phyloP scores from a whole-genome alignment of 2,329 filamentous ascomycete genomes.

The Chalaropsis thielavioides region DNA sequence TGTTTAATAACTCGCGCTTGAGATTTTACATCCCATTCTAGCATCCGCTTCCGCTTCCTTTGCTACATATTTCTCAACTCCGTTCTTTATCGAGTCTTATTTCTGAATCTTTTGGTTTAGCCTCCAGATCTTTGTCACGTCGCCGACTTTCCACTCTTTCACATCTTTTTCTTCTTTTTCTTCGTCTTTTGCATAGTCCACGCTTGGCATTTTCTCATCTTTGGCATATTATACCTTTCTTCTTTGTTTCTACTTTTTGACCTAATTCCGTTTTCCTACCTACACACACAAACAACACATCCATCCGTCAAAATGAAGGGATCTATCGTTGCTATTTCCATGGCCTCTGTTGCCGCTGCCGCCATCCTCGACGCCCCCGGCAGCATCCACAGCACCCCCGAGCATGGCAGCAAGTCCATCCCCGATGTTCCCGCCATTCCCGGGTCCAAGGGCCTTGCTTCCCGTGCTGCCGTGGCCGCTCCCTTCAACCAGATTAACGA shows the following conservation, averaged over 20 bases:
- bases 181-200: constrained; percentile 11
- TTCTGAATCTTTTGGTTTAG: constrained; percentile 4
- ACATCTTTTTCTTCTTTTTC: constrained; percentile 5
- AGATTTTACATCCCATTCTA: background rate
- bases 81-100: constrained; percentile 16
- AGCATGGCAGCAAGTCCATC: background rate
- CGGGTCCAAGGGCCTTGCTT: constrained; percentile 1
- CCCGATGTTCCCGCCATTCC: background rate
- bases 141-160: constrained; percentile 9
- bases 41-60: background rate
- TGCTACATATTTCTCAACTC: constrained; percentile 2
- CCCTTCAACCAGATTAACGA: background rate
- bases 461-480: constrained; percentile 2
- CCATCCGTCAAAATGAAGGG: constrained; percentile 15
- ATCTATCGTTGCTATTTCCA: constrained; percentile 16
- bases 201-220: background rate
- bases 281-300: background rate
- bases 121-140: constrained; percentile 6
- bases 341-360: constrained; percentile 16
- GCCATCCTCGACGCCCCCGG: constrained; percentile 9
- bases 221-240: constrained; percentile 10
- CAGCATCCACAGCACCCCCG: background rate
- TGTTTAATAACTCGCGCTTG: constrained; percentile 5
- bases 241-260: constrained; percentile 6
- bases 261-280: constrained; percentile 5